phyloP scores from a whole-genome alignment of 306 rosid genomes.

The Pyrus betulifolia region DNA sequence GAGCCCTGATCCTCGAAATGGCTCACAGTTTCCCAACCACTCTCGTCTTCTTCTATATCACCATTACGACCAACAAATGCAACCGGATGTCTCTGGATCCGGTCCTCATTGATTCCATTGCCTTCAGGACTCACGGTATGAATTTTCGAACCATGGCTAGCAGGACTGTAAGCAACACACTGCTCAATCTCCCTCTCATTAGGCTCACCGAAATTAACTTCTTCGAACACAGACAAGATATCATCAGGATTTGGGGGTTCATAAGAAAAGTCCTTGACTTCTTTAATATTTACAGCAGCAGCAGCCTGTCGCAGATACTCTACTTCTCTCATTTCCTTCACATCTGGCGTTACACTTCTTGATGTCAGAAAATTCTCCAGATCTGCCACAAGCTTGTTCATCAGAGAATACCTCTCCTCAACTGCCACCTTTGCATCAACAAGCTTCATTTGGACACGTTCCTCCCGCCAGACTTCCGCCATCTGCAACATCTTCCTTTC shows the following conservation, averaged over 20 bases:
- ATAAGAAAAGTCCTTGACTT: slow-evolving; percentile 58
- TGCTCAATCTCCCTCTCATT: slow-evolving; percentile 65
- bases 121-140: slow-evolving; percentile 64
- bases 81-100: slow-evolving; percentile 38
- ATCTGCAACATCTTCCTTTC: slow-evolving; percentile 89
- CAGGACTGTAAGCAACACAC: slow-evolving; percentile 58
- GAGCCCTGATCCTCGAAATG: slow-evolving; percentile 88
- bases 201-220: slow-evolving; percentile 51
- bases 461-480: slow-evolving; percentile 99
- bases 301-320: slow-evolving; percentile 47
- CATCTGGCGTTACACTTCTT: slow-evolving; percentile 37
- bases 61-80: slow-evolving; percentile 42
- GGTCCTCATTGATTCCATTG: slow-evolving; percentile 29
- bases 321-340: slow-evolving; percentile 63
- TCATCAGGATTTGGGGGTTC: slow-evolving; percentile 71
- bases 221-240: slow-evolving; percentile 65
- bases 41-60: slow-evolving; percentile 77
- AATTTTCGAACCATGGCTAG: slow-evolving; percentile 59
- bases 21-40: slow-evolving; percentile 99
- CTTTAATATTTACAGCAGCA: slow-evolving; percentile 57
- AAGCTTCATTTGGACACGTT: slow-evolving; percentile 94
- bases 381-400: slow-evolving; percentile 71
- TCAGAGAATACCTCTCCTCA: slow-evolving; percentile 75
- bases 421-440: slow-evolving; percentile 88
- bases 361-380: slow-evolving; percentile 50